Conservation (phyloP, 345 rosid genomes). For the Brassica nigra region DNA sequence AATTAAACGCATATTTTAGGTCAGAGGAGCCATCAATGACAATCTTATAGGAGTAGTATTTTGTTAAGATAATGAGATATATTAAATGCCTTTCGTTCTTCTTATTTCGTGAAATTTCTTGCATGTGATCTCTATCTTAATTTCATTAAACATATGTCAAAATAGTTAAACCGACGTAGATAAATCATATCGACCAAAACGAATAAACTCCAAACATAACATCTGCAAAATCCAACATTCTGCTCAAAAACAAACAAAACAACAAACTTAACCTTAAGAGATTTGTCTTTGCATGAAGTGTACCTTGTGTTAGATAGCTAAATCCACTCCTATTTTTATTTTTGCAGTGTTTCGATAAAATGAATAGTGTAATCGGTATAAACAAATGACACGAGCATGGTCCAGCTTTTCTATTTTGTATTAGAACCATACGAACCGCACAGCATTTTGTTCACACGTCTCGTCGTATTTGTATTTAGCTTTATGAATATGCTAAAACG, state of each 20-base stretch:
- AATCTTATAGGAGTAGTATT: neutral
- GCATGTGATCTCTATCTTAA: neutral
- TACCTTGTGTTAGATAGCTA: slow-evolving; percentile 19
- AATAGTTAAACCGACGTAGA: neutral
- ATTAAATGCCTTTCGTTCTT: neutral
- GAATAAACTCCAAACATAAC: slow-evolving; percentile 26
- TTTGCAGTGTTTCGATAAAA: slow-evolving; percentile 6
- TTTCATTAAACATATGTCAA: neutral
- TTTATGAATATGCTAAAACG: slow-evolving; percentile 35
- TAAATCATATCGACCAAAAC: slow-evolving; percentile 18
- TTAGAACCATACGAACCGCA: slow-evolving; percentile 30
- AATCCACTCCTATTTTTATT: neutral
- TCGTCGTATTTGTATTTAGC: slow-evolving; percentile 39
- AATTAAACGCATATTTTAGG: slow-evolving; percentile 1
- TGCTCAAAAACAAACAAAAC: slow-evolving; percentile 14
- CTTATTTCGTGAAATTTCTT: neutral
- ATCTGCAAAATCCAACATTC: slow-evolving; percentile 16
- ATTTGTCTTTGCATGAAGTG: slow-evolving; percentile 31
- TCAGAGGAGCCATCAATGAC: slow-evolving; percentile 6
- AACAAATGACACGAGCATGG: slow-evolving; percentile 32
- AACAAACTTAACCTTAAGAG: neutral
- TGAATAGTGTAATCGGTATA: slow-evolving; percentile 1
- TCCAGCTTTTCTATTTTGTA: slow-evolving; percentile 36
- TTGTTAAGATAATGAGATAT: neutral
- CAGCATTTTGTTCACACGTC: slow-evolving; percentile 44